phyloP scores from a whole-genome alignment of 805 yeast genomes.

The Candida broadrunensis region DNA sequence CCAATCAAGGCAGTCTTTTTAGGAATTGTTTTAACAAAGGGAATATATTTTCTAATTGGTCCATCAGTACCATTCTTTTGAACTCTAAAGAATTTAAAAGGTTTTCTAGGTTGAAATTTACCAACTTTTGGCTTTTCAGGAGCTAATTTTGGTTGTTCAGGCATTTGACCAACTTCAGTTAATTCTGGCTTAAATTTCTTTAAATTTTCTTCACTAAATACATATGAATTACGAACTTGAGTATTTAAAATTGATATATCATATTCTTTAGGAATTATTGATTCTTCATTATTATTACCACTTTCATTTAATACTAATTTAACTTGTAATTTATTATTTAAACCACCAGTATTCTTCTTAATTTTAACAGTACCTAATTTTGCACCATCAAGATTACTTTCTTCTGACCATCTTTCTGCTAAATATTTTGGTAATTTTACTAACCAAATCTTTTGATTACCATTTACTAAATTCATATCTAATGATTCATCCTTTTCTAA shows the following conservation, averaged over 20 bases:
- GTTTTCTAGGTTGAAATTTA: slow-evolving; percentile 12
- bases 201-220: slow-evolving; percentile 84
- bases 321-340: slow-evolving; percentile 40
- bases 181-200: slow-evolving; percentile 50
- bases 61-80: slow-evolving; percentile 26
- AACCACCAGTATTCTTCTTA: slow-evolving; percentile 42
- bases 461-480: slow-evolving; percentile 66
- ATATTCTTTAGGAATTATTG: slow-evolving; percentile 78
- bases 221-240: slow-evolving; percentile 79
- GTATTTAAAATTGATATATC: slow-evolving; percentile 76
- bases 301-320: slow-evolving; percentile 50
- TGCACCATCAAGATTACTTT: slow-evolving; percentile 60
- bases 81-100: slow-evolving; percentile 24
- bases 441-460: slow-evolving; percentile 81
- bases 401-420: slow-evolving; percentile 75
- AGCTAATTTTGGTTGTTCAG: slow-evolving; percentile 46
- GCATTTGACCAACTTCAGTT: slow-evolving; percentile 51
- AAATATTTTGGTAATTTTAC: slow-evolving; percentile 87
- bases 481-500: slow-evolving; percentile 62
- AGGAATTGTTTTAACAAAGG: slow-evolving; percentile 84
- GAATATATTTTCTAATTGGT: slow-evolving; percentile 49
- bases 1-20: slow-evolving; percentile 85
- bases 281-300: slow-evolving; percentile 11
- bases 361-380: slow-evolving; percentile 80
- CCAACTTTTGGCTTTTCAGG: slow-evolving; percentile 1